These are phyloP conservation scores for Coccomyxa sp. DNA, from an alignment of 139 green algal species.

Conservation along the genomic window DNA sequence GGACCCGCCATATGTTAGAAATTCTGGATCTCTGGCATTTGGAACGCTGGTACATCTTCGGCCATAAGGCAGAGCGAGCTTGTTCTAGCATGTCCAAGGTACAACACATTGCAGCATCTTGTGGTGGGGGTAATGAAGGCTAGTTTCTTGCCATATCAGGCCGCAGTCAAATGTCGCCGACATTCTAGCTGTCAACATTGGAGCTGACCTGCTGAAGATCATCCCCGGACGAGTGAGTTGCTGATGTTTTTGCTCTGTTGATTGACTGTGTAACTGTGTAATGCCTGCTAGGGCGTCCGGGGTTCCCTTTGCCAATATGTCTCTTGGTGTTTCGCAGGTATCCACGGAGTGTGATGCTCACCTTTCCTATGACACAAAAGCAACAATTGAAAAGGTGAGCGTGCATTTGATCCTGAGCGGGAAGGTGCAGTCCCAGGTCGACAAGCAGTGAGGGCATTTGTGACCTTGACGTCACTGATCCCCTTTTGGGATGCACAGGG, in stretches of 20 bases:
- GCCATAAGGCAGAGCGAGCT: too few species aligned
- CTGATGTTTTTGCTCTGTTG: neutral
- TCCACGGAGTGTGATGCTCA: slow-evolving; percentile 77
- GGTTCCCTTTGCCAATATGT: too few species aligned
- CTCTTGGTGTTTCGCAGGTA: slow-evolving; percentile 10
- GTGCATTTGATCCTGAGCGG: slow-evolving; percentile 1
- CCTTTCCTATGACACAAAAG: slow-evolving; percentile 61
- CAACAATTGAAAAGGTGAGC: slow-evolving; percentile 61
- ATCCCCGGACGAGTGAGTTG: slow-evolving; percentile 65
- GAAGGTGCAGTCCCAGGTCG: neutral
- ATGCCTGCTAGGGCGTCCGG: too few species aligned
- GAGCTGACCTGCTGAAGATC: slow-evolving; percentile 66
- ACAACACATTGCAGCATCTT: neutral
- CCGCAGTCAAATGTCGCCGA: slow-evolving; percentile 54
- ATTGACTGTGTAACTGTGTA: too few species aligned
- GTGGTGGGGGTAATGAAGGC: neutral
- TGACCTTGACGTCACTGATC: neutral
- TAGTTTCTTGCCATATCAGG: slow-evolving; percentile 23
- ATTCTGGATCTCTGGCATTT: neutral
- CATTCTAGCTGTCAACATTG: slow-evolving; percentile 69
- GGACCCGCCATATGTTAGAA: neutral
- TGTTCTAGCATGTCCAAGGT: too few species aligned
- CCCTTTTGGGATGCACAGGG: slow-evolving; percentile 8
- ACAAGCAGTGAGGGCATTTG: neutral
- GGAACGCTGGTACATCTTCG: neutral